phyloP scores from a whole-genome alignment of 371 early-diverging fungal species.

The Dinochytrium kinnereticum region DNA sequence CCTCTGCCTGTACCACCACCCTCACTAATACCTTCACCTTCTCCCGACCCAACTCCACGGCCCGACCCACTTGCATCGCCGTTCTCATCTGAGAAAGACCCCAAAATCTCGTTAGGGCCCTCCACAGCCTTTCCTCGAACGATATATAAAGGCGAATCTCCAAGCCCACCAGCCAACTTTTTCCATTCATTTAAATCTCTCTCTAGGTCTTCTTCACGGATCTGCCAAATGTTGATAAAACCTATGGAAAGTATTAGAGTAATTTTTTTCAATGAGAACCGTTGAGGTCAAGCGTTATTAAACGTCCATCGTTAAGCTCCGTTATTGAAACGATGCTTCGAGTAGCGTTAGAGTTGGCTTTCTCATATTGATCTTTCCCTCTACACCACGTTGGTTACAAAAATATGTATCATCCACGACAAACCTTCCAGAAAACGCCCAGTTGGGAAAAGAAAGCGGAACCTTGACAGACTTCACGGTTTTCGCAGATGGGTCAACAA shows the following conservation, averaged over 20 bases:
- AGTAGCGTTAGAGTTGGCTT: too few relatives aligned
- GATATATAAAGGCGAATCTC: conserved; percentile 64
- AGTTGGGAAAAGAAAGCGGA: conserved; percentile 62
- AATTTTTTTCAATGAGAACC: conserved; percentile 34
- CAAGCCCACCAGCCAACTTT: conserved; percentile 72
- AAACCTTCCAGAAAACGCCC: conserved; percentile 29
- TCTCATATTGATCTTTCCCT: too few relatives aligned
- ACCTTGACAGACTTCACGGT: conserved; percentile 67
- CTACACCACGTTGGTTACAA: too few relatives aligned
- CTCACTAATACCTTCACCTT: conserved; percentile 30
- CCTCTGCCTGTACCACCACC: conserved; percentile 35
- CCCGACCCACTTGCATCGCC: too few relatives aligned
- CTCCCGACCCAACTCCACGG: conserved; percentile 35
- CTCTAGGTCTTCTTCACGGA: conserved; percentile 59
- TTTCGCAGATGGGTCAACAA: conserved; percentile 61
- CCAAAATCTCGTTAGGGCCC: too few relatives aligned
- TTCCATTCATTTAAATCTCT: conserved; percentile 74
- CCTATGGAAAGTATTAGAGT: conserved; percentile 51
- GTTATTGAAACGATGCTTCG: conserved; percentile 27
- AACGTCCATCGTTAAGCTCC: conserved; percentile 68
- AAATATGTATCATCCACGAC: too few relatives aligned
- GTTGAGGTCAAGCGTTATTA: conserved; percentile 66
- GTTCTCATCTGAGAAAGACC: too few relatives aligned
- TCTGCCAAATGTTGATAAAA: conserved; percentile 73
- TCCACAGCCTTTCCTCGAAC: too few relatives aligned